Evolutionary conservation across 2,329 filamentous ascomycete genomes (phyloP), one percentile per base, ranked within the genome.

Genomic region (Byssochlamys sp.): DNA sequence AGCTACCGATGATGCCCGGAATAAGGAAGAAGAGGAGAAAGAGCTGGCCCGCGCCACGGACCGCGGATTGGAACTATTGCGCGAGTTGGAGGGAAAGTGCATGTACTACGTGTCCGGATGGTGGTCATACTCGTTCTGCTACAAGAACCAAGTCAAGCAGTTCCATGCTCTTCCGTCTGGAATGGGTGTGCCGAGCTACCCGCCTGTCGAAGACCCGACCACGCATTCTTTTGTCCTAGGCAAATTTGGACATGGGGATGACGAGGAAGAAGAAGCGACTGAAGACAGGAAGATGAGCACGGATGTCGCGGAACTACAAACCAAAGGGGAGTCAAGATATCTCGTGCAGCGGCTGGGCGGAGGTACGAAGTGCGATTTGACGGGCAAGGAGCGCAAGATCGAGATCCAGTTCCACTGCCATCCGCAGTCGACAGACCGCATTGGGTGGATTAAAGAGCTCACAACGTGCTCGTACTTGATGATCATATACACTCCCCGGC

Each of bases 71-170:
- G 88, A 94, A 67, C 80, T 96, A 25, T 78, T 96, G 54, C 82
- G 83, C 62, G 84, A 86, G 27, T 86, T 96, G 73, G 83, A 91
- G 55, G 88, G 86, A 2, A 81, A 82, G 54, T 96, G 91, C 72
- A 82, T 96, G 61, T 95, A 92, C 76, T 89, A 84, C 70, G 76
- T 91, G 62, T 88, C 85, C 0, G 91, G 91, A 0, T 96, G 91
- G 91, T 96, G 91, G 91, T 94, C 88, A 68, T 96, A 96, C 74
- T 88, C 87, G 65, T 96, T 96, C 73, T 96, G 91, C 78, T 94
- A 95, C 75, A 89, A 89, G 69, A 82, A 86, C 60, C 85, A 92
- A 61, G 86, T 96, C 60, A 88, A 89, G 67, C 91, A 96, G 73
- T 96, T 95, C 73, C 91, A 96, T 71, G 90, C 90, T 51, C 76